Percentiles rank a stretch among this genome's conserved stretches.
These are phyloP conservation scores for Parasitella parasitica DNA, from an alignment of 371 early-diverging fungal genomes.

Conservation along the genomic window DNA sequence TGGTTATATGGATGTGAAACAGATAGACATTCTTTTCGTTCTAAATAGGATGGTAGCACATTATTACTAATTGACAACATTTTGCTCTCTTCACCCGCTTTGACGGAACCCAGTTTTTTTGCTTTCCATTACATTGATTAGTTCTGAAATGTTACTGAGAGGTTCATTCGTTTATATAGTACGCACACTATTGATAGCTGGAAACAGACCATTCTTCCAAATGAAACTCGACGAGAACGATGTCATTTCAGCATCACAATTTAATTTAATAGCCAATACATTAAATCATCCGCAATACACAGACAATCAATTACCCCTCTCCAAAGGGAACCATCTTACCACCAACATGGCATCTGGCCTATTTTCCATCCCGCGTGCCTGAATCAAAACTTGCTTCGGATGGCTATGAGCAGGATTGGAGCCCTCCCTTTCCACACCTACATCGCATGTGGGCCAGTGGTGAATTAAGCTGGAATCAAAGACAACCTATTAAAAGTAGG, in stretches of 20 bases:
- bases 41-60: neutral
- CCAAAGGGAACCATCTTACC: constrained; percentile 53
- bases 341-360: constrained; percentile 72
- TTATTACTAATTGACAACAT: neutral
- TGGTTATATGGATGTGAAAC: neutral
- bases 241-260: constrained; percentile 28
- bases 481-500: constrained; percentile 66
- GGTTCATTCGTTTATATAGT: neutral
- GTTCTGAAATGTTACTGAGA: neutral
- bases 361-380: constrained; percentile 68
- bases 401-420: constrained; percentile 70
- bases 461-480: constrained; percentile 56
- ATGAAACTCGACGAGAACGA: constrained; percentile 24
- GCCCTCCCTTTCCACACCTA: constrained; percentile 70
- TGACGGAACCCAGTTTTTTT: neutral
- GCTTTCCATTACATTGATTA: neutral
- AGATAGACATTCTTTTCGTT: neutral
- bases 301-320: constrained; percentile 18
- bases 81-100: neutral
- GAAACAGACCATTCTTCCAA: constrained; percentile 12
- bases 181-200: neutral
- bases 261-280: constrained; percentile 26
- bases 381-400: constrained; percentile 70
- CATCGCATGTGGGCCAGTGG: constrained; percentile 88
- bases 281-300: constrained; percentile 18